Evolutionary conservation across 2,329 filamentous ascomycete genomes (phyloP).

Genomic region (Pezicula neosporulosa): DNA sequence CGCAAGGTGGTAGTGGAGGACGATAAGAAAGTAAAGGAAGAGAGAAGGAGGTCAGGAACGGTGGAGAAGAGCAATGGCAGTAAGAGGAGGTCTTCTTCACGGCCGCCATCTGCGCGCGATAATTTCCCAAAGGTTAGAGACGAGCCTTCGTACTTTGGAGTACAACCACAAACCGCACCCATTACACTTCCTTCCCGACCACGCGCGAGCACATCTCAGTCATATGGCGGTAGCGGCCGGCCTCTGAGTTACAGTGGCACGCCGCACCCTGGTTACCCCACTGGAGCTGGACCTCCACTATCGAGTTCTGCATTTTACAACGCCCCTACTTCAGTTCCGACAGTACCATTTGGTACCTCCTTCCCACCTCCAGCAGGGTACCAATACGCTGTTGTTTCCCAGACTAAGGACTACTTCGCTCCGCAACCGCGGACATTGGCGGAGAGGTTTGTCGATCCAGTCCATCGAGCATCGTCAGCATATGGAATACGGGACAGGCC

Average conservation of each 20-base stretch:
- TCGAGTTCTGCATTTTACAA: constrained; percentile 18
- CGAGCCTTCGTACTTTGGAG: constrained; percentile 22
- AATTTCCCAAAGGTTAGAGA: constrained; percentile 9
- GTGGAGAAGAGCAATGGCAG: constrained; percentile 7
- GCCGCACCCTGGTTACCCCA: background rate
- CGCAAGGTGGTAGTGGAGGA: constrained; percentile 12
- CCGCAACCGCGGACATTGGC: constrained; percentile 13
- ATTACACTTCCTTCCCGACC: constrained; percentile 17
- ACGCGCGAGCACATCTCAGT: constrained; percentile 17
- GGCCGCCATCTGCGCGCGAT: constrained; percentile 18
- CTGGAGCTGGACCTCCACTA: constrained; percentile 17
- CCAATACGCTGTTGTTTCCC: background rate
- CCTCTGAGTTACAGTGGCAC: constrained; percentile 17
- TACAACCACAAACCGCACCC: constrained; percentile 13
- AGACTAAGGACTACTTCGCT: constrained; percentile 6
- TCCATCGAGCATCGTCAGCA: constrained; percentile 12
- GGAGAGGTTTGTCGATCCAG: constrained; percentile 13
- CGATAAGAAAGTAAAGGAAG: constrained; percentile 15
- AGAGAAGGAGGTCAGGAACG: constrained; percentile 19
- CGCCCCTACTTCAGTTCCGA: constrained; percentile 9
- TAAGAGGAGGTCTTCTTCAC: constrained; percentile 17
- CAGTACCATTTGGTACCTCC: constrained; percentile 11
- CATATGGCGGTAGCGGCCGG: constrained; percentile 10
- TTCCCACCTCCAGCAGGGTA: constrained; percentile 4
- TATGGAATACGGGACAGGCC: constrained; percentile 12